A percentile compares a stretch with the other conserved stretches of the same genome.
Evolutionary conservation across 345 rosid genomes (phyloP).

Genomic region (Jatropha curcas): DNA sequence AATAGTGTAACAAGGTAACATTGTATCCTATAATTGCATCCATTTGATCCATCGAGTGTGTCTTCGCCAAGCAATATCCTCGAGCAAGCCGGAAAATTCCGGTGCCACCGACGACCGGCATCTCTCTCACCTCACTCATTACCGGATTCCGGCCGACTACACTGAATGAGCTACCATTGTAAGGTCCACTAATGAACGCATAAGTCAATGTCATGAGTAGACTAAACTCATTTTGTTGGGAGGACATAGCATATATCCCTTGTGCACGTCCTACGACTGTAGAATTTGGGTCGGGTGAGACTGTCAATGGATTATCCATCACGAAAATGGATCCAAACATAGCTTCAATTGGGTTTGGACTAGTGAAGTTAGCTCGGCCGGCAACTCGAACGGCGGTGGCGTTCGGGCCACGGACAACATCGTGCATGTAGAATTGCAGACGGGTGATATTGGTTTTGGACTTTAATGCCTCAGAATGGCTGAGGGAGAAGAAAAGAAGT

Average conservation of each 20-base stretch:
- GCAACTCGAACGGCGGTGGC: conserved; percentile 34
- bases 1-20: conserved; percentile 33
- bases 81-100: conserved; percentile 36
- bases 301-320: conserved; percentile 41
- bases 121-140: conserved; percentile 37
- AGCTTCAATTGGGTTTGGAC: conserved; percentile 23
- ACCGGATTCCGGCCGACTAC: conserved; percentile 42
- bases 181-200: conserved; percentile 25
- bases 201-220: conserved; percentile 40
- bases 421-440: conserved; percentile 50
- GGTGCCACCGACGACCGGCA: conserved; percentile 40
- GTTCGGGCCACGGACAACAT: conserved; percentile 30
- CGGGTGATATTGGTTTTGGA: conserved; percentile 22
- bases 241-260: conserved; percentile 40
- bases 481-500: not conserved
- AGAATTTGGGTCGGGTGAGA: conserved; percentile 30
- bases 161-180: conserved; percentile 41
- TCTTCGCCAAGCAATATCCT: conserved; percentile 42
- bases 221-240: conserved; percentile 33
- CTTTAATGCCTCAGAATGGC: conserved; percentile 15
- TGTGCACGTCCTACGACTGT: conserved; percentile 40
- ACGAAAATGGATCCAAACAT: conserved; percentile 31
- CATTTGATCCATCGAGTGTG: conserved; percentile 25
- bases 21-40: conserved; percentile 39
- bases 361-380: conserved; percentile 29